Base-by-base conservation (phyloP, 2,329 filamentous ascomycete genomes). In the Diaporthe ampelina region DNA sequence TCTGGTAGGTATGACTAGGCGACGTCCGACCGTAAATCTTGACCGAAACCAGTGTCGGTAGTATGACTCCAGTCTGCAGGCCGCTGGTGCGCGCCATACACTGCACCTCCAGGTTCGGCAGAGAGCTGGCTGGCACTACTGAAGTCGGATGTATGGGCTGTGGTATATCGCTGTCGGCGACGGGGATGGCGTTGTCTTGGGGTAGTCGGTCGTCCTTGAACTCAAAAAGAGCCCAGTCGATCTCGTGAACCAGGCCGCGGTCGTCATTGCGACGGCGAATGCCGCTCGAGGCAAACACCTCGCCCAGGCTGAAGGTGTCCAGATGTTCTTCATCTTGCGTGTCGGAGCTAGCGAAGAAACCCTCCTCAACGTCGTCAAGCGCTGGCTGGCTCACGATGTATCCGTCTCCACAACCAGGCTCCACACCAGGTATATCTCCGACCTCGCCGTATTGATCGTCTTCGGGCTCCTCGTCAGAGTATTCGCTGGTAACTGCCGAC, bases 191-290 rank as follows among this genome's bases (percentile, higher is more conserved):
- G 78, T 98, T 98, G 74, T 91, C 89, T 0, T 89, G 86, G 4
- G 96, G 94, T 19, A 92, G 85, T 1, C 96, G 91, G 15, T 92
- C 89, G 5, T 92, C 87, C 15, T 93, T 86, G 76, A 98, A 94
- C 77, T 94, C 91, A 78, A 98, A 95, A 3, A 98, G 86, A 0
- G 95, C 95, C 96, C 96, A 98, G 82, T 98, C 96, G 58, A 98
- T 95, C 82, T 98, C 96, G 81, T 98, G 96, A 8, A 94, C 87
- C 32, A 97, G 85, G 6, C 93, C 92, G 75, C 93, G 88, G 74
- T 91, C 88, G 71, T 92, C 89, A 69, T 87, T 88, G 81, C 94
- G 92, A 40, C 96, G 91, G 6, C 95, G 91, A 74, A 98, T 93
- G 9, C 96, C 96, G 29, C 95, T 98, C 0, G 95, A 97, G 0